Evolutionary conservation across 2,329 filamentous ascomycete species (phyloP), one percentile per base, ranked within the genome.

Genomic region (Monosporascus sp.): DNA sequence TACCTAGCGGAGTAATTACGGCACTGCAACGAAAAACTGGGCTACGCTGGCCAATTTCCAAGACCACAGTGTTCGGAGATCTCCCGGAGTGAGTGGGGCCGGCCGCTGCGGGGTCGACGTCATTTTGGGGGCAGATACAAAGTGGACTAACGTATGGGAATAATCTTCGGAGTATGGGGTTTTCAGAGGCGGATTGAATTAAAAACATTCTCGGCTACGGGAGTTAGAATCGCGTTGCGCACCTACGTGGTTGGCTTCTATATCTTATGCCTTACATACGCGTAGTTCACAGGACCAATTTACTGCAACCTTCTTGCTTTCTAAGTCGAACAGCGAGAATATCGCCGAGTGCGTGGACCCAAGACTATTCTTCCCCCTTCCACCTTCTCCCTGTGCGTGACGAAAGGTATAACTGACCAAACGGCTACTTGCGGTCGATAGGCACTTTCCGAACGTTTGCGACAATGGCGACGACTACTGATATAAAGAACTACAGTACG

Each of bases 381-480:
- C 11, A 14, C 11, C 31, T 35, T 14, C 14, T 35, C 31, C 31
- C 9, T 14, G 31, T 14, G 31, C 9, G 14, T 35, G 11, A 35
- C 31, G 31, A 14, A 35, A 11, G 31, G 11, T 35, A 31, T 35
- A 35, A 2, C 31, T 35, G 45, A 39, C 47, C n/a, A 25, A 24
- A 37, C 24, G 46, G 36, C 8, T 17, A 52, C 25, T 48, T 51
- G 50, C 54, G 43, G 20, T 20, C 20, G 17, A 38, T 24, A 60
- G 60, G 44, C 27, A 50, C 47, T 43, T 48, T 47, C 50, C 64
- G 65, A 56, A 54, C 62, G 31, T 68, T 75, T 44, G 74, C 75
- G 63, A 75, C 73, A 60, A 83, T 83, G 83, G 81, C 89, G 58
- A 81, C 82, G 49, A 81, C 83, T 3, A 95, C 92, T 0, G 83